Base-by-base conservation (phyloP, 352 stramenopile genomes). In the Phytophthora hibernalis region DNA sequence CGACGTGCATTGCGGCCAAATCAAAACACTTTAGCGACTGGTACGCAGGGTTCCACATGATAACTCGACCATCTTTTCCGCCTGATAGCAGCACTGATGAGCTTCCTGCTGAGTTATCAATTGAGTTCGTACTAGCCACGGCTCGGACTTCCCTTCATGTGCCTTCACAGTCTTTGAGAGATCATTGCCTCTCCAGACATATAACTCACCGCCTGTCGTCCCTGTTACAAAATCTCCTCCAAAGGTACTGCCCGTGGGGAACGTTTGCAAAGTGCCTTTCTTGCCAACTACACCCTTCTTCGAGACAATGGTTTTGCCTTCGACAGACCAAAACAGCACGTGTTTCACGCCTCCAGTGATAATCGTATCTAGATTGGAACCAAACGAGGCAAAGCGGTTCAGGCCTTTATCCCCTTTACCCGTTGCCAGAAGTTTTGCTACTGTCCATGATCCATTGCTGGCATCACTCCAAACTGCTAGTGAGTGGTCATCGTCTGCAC, bases 401-500 rank as follows among this genome's bases (percentile, higher is more conserved):
- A 81, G 18, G 7, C 61, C 77, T 43, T 90, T 84, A 44, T 90
- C 76, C 0, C 83, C 80, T 57, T 88, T 91, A 0, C 71, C 68
- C 1, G 73, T 80, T 31, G 78, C 80, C 6, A 79, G 52, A 1
- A 86, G 56, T 40, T 79, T 83, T 4, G 62, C 53, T 30, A 74
- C 51, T 22, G 73, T 95, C 87, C 87, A 95, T 9, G 80, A 82
- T 7, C 84, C 82, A 52, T 87, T 79, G 51, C 82, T 92, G 18
- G 68, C 69, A 61, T 92, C 82, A 37, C 80, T 74, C 82, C 90
- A 96, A 9, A 97, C 61, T 11, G 84, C 87, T 1, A 96, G 45
- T 3, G 75, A 93, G 49, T 96, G 90, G 53, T 97, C 86, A 48
- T 93, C 87, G 35, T 96, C 90, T 11, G 90, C 77, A 5, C 88